Percentiles rank a stretch among this genome's conserved stretches.
phyloP scores from a whole-genome alignment of 306 rosid species.

The Rubus parviflorus region DNA sequence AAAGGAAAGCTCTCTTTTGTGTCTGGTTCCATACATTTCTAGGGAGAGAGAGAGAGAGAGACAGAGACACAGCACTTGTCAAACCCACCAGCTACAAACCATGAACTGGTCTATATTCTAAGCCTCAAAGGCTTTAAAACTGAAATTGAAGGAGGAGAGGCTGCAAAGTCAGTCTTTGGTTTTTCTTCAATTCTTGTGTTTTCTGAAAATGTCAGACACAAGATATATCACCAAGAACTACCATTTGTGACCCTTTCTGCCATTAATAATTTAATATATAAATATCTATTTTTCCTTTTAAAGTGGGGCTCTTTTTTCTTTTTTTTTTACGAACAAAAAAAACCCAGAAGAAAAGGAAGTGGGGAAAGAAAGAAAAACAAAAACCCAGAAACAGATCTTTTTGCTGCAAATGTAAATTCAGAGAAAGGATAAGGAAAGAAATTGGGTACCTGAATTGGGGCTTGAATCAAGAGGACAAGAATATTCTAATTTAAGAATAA shows the following conservation, averaged over 20 bases:
- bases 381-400: constrained; percentile 31
- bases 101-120: constrained; percentile 42
- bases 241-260: constrained; percentile 24
- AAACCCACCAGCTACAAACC: constrained; percentile 42
- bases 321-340: constrained; percentile 17
- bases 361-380: neutral
- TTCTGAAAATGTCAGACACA: constrained; percentile 7
- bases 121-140: constrained; percentile 28
- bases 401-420: neutral
- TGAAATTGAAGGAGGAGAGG: too few species aligned
- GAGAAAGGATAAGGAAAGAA: constrained; percentile 17
- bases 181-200: neutral
- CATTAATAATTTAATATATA: neutral
- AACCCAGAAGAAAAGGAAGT: constrained; percentile 15
- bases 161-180: neutral
- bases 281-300: neutral
- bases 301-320: constrained; percentile 28
- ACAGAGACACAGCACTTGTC: constrained; percentile 32
- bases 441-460: constrained; percentile 31
- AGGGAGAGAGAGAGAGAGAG: constrained; percentile 1
- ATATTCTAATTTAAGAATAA: constrained; percentile 29
- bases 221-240: constrained; percentile 20
- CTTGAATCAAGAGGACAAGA: constrained; percentile 21
- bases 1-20: constrained; percentile 79
- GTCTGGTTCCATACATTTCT: constrained; percentile 71